Base-by-base conservation (phyloP, 2,329 filamentous ascomycete genomes). In the Cordyceps sp. region DNA sequence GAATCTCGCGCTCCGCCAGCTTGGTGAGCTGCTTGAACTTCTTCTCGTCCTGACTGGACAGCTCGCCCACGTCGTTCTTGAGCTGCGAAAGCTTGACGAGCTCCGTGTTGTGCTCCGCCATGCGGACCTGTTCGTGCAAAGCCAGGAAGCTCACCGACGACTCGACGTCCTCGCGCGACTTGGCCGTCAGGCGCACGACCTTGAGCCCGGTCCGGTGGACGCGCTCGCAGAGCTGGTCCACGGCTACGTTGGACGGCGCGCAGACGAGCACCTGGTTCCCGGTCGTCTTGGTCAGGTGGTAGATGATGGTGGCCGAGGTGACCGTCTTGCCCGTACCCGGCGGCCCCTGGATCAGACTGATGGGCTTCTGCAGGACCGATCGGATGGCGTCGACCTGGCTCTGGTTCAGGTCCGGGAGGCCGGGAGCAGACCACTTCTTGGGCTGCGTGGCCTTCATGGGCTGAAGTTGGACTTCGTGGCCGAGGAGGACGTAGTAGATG, bases 261-360 rank as follows among this genome's bases (percentile, higher is more conserved):
- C 90, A 98, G 29, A 98, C 90, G 23, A 98, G 66, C 4, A 98
- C 88, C 48, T 93, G 90, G 33, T 86, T 85, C 40, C 80, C 85
- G 45, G 86, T 96, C 57, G 92, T 80, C 61, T 93, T 96, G 42
- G 85, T 84, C 36, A 98, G 66, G 52, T 98, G 90, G 50, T 94
- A 96, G 50, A 98, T 98, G 52, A 98, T 93, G 2, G 90, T 98
- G 22, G 90, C 90, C 23, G 90, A 98, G 13, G 90, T 98, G 36
- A 98, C 90, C 1, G 90, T 98, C 66, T 98, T 98, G 49, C 90
- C 90, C 5, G 90, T 98, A 50, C 90, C 90, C 0, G 90, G 90
- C 37, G 90, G 90, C 1, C 90, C 90, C 54, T 98, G 90, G 37
- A 98, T 98, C 47, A 98, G 66, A 54, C 85, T 94, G 30, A 98